A percentile compares a stretch with the other conserved stretches of the same genome.
Evolutionary conservation across 1,139 yeast species (phyloP).

Genomic region (Diutina catenulata): DNA sequence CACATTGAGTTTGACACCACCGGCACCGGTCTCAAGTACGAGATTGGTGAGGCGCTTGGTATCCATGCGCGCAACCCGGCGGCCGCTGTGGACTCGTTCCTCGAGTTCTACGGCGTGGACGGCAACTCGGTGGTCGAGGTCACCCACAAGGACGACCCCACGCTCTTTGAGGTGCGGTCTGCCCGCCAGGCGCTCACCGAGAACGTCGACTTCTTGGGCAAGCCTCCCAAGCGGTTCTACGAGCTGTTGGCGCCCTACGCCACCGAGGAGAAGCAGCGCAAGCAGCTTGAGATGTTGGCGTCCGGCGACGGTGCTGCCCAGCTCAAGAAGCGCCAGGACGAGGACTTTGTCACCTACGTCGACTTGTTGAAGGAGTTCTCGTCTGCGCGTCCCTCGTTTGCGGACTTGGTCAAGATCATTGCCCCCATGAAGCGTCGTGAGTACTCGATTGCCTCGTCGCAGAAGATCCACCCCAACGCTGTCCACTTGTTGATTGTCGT

Average conservation of each 20-base stretch:
- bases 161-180: constrained; percentile 59
- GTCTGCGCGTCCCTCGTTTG: constrained; percentile 72
- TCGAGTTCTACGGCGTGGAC: constrained; percentile 59
- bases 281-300: constrained; percentile 48
- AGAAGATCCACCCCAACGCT: constrained; percentile 80
- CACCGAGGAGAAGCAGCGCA: constrained; percentile 54
- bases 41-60: constrained; percentile 95
- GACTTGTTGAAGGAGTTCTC: constrained; percentile 74
- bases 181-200: constrained; percentile 72
- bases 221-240: constrained; percentile 91
- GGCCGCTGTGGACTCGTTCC: constrained; percentile 54
- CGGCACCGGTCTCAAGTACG: constrained; percentile 85
- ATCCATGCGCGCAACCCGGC: constrained; percentile 80
- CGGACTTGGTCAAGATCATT: constrained; percentile 59
- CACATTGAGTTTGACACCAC: constrained; percentile 88
- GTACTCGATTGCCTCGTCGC: constrained; percentile 97
- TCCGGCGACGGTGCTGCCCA: constrained; percentile 79
- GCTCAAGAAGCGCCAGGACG: constrained; percentile 78
- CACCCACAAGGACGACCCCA: constrained; percentile 55
- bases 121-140: constrained; percentile 59
- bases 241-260: constrained; percentile 73
- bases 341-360: constrained; percentile 67
- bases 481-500: constrained; percentile 89
- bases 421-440: constrained; percentile 94
- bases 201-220: constrained; percentile 80